Evolutionary conservation across 306 rosid species (phyloP).

Genomic region (Parietaria judaica): DNA sequence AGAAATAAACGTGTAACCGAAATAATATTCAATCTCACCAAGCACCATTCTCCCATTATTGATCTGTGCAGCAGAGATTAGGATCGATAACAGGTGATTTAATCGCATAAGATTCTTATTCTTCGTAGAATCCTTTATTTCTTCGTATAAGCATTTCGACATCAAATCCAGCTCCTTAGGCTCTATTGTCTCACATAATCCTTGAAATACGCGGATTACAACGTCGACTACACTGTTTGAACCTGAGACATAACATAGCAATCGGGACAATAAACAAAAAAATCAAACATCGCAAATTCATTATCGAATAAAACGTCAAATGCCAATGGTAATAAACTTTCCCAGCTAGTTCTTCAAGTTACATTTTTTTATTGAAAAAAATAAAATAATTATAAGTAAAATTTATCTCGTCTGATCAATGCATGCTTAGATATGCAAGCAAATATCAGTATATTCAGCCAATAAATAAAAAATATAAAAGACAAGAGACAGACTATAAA

Average conservation of each 20-base stretch:
- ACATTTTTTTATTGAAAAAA: too few relatives aligned
- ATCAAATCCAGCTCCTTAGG: conserved; percentile 52
- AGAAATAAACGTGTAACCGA: not conserved
- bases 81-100: conserved; percentile 41
- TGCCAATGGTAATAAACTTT: not conserved
- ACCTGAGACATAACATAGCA: conserved; percentile 30
- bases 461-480: too few relatives aligned
- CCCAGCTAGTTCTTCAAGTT: not conserved
- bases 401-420: too few relatives aligned
- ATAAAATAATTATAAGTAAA: too few relatives aligned
- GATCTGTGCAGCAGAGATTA: conserved; percentile 41
- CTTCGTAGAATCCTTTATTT: conserved; percentile 30
- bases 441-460: too few relatives aligned
- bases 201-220: conserved; percentile 37
- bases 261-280: conserved; percentile 17
- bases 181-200: conserved; percentile 61
- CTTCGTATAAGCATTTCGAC: conserved; percentile 49
- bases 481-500: too few relatives aligned
- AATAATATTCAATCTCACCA: conserved; percentile 49
- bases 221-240: conserved; percentile 43
- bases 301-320: not conserved
- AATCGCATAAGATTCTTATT: conserved; percentile 32
- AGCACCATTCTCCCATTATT: conserved; percentile 44
- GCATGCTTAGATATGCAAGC: too few relatives aligned
- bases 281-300: not conserved